Evolutionary conservation across 202 grass and related monocot species (phyloP).

Genomic region (Hordeum pubiflorum): DNA sequence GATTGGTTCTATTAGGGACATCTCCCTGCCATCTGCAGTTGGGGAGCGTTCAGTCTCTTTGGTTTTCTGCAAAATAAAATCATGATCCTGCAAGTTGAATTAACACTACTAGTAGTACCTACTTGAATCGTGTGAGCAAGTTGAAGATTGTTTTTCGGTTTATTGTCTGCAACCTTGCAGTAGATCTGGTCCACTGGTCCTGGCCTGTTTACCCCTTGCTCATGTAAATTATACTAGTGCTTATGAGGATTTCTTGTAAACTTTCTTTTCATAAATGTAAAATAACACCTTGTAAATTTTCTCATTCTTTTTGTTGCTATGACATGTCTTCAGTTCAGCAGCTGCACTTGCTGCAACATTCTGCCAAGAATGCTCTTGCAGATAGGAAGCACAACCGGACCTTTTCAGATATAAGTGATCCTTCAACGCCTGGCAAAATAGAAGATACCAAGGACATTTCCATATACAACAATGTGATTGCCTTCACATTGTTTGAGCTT

Average conservation of each 20-base stretch:
- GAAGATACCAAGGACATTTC: constrained; percentile 90
- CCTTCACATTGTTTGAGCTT: constrained; percentile 92
- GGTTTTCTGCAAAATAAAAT: constrained; percentile 9
- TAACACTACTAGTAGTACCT: not conserved
- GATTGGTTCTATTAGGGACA: not conserved
- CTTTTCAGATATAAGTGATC: constrained; percentile 71
- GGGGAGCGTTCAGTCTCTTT: constrained; percentile 24
- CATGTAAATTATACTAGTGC: not conserved
- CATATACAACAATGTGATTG: constrained; percentile 94
- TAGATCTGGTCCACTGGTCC: constrained; percentile 56
- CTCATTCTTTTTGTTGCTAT: not conserved
- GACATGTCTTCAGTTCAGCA: constrained; percentile 64
- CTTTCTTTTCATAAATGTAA: not conserved
- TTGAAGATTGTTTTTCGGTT: constrained; percentile 29
- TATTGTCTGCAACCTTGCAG: constrained; percentile 41
- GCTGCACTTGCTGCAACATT: constrained; percentile 81
- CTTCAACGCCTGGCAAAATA: constrained; percentile 60
- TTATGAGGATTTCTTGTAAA: not conserved
- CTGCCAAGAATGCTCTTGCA: constrained; percentile 46
- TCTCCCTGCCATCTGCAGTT: constrained; percentile 28
- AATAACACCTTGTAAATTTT: not conserved
- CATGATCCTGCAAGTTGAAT: constrained; percentile 35
- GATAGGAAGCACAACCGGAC: constrained; percentile 59
- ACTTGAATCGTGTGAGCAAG: constrained; percentile 29
- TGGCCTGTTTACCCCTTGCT: constrained; percentile 22